Evolutionary conservation across 441 rosid genomes (phyloP).

Genomic region (Caryocar brasiliense): DNA sequence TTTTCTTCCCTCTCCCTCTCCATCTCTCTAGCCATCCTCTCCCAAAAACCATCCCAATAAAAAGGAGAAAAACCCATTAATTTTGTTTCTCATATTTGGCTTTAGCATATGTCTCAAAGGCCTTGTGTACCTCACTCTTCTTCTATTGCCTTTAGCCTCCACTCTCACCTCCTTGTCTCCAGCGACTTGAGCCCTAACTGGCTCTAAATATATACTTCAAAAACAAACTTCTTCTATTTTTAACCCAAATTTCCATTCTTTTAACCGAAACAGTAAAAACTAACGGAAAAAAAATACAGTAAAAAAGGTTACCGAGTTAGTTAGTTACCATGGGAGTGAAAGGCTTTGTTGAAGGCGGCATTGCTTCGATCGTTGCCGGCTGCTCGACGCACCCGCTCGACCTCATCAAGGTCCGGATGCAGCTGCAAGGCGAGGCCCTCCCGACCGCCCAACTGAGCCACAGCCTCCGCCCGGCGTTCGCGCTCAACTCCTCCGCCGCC

Average conservation of each 20-base stretch:
- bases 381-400: constrained; percentile 83
- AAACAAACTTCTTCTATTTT: neutral
- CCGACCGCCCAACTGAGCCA: constrained; percentile 12
- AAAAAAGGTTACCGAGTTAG: no score
- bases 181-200: constrained; percentile 39
- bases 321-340: constrained; percentile 65
- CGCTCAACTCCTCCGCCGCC: constrained; percentile 30
- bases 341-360: constrained; percentile 72
- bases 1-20: no score
- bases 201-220: neutral
- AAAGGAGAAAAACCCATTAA: no score
- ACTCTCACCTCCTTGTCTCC: constrained; percentile 50
- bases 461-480: constrained; percentile 46
- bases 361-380: constrained; percentile 76
- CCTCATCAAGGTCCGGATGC: constrained; percentile 79
- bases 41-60: no score
- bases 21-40: no score
- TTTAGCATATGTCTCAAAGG: constrained; percentile 56
- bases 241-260: no score
- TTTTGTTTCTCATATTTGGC: no score
- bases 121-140: constrained; percentile 55
- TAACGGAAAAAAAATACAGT: no score
- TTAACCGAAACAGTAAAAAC: no score
- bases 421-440: constrained; percentile 62
- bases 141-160: constrained; percentile 47